phyloP scores from a whole-genome alignment of 2,329 filamentous ascomycete species.

The Penicillium sp. region DNA sequence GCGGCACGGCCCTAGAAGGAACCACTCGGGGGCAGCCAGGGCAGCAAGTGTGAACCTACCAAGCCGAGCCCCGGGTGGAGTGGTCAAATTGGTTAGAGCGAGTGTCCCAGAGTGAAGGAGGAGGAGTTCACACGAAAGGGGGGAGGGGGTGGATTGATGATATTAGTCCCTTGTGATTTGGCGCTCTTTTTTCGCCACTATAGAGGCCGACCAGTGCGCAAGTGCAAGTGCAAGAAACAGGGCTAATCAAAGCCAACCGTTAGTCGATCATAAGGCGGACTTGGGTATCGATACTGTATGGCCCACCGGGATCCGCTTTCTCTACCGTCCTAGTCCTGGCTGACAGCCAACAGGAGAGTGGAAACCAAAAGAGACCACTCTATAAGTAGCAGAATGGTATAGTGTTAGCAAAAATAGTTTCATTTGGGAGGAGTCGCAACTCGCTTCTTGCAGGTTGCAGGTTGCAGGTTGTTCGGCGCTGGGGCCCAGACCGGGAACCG shows the following conservation, averaged over 20 bases:
- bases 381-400: neutral
- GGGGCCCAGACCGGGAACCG: neutral
- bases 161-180: constrained; percentile 23
- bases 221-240: constrained; percentile 23
- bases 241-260: constrained; percentile 23
- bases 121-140: constrained; percentile 10
- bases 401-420: neutral
- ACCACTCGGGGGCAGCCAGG: neutral
- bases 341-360: neutral
- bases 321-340: neutral
- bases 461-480: too few relatives aligned
- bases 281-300: constrained; percentile 21
- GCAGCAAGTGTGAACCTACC: neutral
- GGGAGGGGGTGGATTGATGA: constrained; percentile 13
- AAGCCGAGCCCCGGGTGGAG: neutral
- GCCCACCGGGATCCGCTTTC: constrained; percentile 8
- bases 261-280: constrained; percentile 17
- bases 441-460: too few relatives aligned
- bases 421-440: neutral
- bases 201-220: constrained; percentile 17
- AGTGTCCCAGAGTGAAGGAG: constrained; percentile 7
- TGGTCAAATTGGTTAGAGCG: neutral
- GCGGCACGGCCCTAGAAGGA: constrained; percentile 4
- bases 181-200: constrained; percentile 27
- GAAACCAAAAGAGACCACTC: neutral